phyloP scores from a whole-genome alignment of 2,329 filamentous ascomycete species.

The Cladosporium sp. region DNA sequence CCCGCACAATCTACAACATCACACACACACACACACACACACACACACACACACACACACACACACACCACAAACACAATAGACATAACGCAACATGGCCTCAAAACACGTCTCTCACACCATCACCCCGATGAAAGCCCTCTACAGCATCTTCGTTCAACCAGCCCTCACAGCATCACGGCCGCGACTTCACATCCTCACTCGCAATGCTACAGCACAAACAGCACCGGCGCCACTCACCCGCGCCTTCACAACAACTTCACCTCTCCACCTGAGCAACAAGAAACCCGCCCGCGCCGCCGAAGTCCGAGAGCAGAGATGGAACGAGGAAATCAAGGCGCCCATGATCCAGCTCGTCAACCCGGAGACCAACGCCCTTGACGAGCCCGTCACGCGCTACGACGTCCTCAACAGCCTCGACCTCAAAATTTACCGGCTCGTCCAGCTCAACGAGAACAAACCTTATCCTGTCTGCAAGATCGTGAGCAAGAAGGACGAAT shows the following conservation, averaged over 20 bases:
- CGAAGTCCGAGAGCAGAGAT: slow-evolving; percentile 42
- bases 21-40: not conserved
- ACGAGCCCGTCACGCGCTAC: slow-evolving; percentile 32
- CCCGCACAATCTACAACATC: no score
- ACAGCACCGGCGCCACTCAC: slow-evolving; percentile 28
- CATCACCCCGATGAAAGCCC: slow-evolving; percentile 33
- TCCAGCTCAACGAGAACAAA: slow-evolving; percentile 46
- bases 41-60: not conserved
- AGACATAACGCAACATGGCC: slow-evolving; percentile 18
- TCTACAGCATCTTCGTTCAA: slow-evolving; percentile 47
- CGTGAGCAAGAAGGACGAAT: slow-evolving; percentile 58
- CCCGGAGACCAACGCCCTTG: slow-evolving; percentile 38
- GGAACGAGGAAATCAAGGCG: slow-evolving; percentile 52
- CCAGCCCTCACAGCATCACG: slow-evolving; percentile 31
- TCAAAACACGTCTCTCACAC: slow-evolving; percentile 22
- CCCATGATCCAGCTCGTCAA: slow-evolving; percentile 48
- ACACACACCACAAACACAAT: not conserved
- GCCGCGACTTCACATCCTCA: slow-evolving; percentile 23
- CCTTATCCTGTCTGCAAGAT: slow-evolving; percentile 70
- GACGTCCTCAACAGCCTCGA: slow-evolving; percentile 50
- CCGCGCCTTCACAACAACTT: slow-evolving; percentile 21
- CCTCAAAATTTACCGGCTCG: slow-evolving; percentile 51
- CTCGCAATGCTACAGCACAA: slow-evolving; percentile 29
- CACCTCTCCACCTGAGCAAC: slow-evolving; percentile 27
- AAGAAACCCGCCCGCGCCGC: slow-evolving; percentile 28